These are phyloP conservation scores for Aspergillus persii DNA, from an alignment of 2,329 filamentous ascomycete species.

Conservation along the genomic window DNA sequence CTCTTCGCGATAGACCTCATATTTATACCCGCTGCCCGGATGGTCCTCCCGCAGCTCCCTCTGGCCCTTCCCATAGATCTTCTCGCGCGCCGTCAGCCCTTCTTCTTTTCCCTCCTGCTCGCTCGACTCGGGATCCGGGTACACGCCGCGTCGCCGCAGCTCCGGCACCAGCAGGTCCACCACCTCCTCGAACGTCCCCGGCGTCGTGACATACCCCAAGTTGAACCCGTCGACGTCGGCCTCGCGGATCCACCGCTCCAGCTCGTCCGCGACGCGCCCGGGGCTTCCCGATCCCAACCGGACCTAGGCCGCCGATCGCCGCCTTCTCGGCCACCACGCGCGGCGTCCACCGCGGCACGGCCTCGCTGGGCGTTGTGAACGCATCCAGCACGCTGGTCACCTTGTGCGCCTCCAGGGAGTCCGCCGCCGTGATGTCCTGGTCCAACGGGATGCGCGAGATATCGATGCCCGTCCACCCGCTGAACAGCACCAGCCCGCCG, in stretches of 20 bases:
- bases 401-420: constrained; percentile 54
- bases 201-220: constrained; percentile 50
- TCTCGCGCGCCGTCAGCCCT: constrained; percentile 55
- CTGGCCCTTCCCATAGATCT: constrained; percentile 61
- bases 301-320: constrained; percentile 50
- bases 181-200: constrained; percentile 53
- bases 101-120: constrained; percentile 34
- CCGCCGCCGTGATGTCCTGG: constrained; percentile 54
- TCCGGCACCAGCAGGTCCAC: constrained; percentile 52
- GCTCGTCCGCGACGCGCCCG: constrained; percentile 46
- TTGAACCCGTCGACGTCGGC: constrained; percentile 46
- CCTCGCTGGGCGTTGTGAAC: constrained; percentile 50
- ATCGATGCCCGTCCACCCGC: constrained; percentile 61
- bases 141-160: constrained; percentile 42
- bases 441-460: constrained; percentile 58
- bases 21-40: constrained; percentile 59
- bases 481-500: constrained; percentile 56
- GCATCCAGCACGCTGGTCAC: constrained; percentile 51
- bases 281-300: constrained; percentile 50
- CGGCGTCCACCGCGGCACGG: constrained; percentile 48
- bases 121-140: constrained; percentile 19
- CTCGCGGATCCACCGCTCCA: constrained; percentile 48
- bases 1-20: constrained; percentile 60
- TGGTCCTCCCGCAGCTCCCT: constrained; percentile 58
- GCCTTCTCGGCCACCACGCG: constrained; percentile 47